phyloP scores from a whole-genome alignment of 306 rosid genomes.

The Cucurbita maxima region DNA sequence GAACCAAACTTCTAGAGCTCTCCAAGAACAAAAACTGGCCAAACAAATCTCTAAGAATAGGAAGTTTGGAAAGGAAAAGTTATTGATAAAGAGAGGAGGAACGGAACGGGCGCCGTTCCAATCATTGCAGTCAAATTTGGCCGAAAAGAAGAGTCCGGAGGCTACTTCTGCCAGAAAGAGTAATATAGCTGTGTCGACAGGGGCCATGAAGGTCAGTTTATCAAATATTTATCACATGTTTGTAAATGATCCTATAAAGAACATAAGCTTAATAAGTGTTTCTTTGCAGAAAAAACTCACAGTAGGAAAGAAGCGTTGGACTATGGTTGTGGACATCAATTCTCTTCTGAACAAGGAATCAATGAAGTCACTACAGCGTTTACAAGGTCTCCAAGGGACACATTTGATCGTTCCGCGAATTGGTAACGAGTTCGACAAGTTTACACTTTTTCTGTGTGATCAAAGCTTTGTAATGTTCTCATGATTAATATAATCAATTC shows the following conservation, averaged over 20 bases:
- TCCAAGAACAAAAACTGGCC: conserved; percentile 18
- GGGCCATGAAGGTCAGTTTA: conserved; percentile 13
- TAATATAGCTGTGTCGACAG: conserved; percentile 13
- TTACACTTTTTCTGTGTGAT: not conserved
- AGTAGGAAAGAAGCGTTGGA: conserved; percentile 41
- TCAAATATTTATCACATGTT: not conserved
- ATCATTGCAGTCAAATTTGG: conserved; percentile 20
- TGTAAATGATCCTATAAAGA: conserved; percentile 1
- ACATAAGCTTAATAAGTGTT: not conserved
- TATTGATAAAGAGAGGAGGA: conserved; percentile 14
- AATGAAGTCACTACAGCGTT: conserved; percentile 62
- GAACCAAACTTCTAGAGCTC: conserved; percentile 26
- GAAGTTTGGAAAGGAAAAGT: conserved; percentile 16
- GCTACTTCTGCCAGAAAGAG: conserved; percentile 19
- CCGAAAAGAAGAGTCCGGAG: conserved; percentile 17
- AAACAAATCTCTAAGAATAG: conserved; percentile 20
- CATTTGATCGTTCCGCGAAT: conserved; percentile 56
- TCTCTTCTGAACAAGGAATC: conserved; percentile 73
- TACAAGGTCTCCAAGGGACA: conserved; percentile 71
- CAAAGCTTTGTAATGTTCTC: not conserved
- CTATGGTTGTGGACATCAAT: conserved; percentile 52
- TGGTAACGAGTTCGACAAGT: conserved; percentile 26
- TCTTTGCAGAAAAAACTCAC: conserved; percentile 27
- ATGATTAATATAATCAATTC: not conserved
- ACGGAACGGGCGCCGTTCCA: conserved; percentile 44